Evolutionary conservation across 805 yeast species (phyloP), one percentile per base, ranked within the genome.

Genomic region (Candida michaelii): DNA sequence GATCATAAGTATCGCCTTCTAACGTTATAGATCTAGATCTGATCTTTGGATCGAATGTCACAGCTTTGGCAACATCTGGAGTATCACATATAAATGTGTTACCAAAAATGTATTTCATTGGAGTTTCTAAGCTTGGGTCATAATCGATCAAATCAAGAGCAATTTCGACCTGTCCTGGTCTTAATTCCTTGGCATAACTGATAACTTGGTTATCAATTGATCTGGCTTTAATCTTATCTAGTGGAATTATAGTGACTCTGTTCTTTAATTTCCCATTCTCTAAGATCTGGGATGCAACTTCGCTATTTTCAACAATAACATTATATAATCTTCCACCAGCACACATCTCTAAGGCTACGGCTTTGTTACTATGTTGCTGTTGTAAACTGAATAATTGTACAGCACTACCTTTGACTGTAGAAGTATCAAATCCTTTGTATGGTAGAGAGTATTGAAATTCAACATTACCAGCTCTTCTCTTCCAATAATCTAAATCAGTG

Each of bases 1-100:
- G 99, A 58, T 93, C 99, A 63, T 90, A 93, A 9, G 84, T 77
- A 60, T 93, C 99, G 39, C 99, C 99, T 41, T 89, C 90, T 25
- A 86, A 60, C 0, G 99, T 93, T 12, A 95, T 89, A 23, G 95
- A 83, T 54, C 89, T 81, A 0, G 90, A 74, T 48, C 88, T 74
- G 12, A 91, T 81, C 42, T 79, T 76, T 0, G 91, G 93, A 59
- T 90, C 82, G 59, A 89, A 89, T 0, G 97, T 88, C n/a, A 93
- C 85, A 36, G 74, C 71, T 52, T 90, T 85, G 0, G 99, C 98
- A 0, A 95, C 82, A 12, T 85, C 83, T 0, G 96, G 86, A 62
- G 89, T 95, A 14, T 80, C 68, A 65, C 99, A 93, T 16, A 93
- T 76, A 33, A 95, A 76, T n/a, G 95, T 86, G 16, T 80, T 72